Evolutionary conservation across 2,329 filamentous ascomycete genomes (phyloP).

Genomic region (Ciborinia camelliae): DNA sequence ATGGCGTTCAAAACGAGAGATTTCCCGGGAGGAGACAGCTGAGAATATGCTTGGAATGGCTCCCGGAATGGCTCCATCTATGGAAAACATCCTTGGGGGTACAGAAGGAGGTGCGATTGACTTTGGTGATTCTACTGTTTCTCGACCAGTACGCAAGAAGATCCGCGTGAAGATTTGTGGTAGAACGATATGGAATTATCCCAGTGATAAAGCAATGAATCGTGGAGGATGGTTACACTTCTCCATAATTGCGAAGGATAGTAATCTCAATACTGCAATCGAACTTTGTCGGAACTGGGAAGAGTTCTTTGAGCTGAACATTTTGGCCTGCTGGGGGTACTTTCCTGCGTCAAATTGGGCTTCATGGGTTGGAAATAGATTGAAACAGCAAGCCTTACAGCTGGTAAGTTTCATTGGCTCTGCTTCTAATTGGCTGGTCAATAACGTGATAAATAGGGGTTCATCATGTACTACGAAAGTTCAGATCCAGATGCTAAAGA

Average conservation of each 20-base stretch:
- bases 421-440: neutral
- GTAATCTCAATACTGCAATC: conserved; percentile 44
- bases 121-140: conserved; percentile 39
- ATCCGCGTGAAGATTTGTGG: conserved; percentile 45
- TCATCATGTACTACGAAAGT: conserved; percentile 28
- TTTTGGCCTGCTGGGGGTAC: conserved; percentile 45
- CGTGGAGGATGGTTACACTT: conserved; percentile 50
- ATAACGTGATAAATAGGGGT: conserved; percentile 24
- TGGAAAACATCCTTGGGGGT: conserved; percentile 26
- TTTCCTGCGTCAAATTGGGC: conserved; percentile 48
- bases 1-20: conserved; percentile 29
- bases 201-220: conserved; percentile 46
- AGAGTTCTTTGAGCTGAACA: conserved; percentile 48
- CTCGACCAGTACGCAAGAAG: conserved; percentile 40
- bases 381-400: conserved; percentile 42
- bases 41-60: conserved; percentile 27
- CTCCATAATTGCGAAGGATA: conserved; percentile 49
- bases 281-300: conserved; percentile 50
- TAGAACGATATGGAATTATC: conserved; percentile 50
- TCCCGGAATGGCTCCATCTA: conserved; percentile 29
- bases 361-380: conserved; percentile 41
- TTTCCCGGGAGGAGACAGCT: conserved; percentile 25
- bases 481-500: conserved; percentile 34
- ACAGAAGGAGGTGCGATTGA: conserved; percentile 30
- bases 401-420: conserved; percentile 29